Percentiles rank a stretch among this genome's conserved stretches.
These are phyloP conservation scores for Cornus suecica DNA, from an alignment of 148 eudicot species.

Conservation along the genomic window DNA sequence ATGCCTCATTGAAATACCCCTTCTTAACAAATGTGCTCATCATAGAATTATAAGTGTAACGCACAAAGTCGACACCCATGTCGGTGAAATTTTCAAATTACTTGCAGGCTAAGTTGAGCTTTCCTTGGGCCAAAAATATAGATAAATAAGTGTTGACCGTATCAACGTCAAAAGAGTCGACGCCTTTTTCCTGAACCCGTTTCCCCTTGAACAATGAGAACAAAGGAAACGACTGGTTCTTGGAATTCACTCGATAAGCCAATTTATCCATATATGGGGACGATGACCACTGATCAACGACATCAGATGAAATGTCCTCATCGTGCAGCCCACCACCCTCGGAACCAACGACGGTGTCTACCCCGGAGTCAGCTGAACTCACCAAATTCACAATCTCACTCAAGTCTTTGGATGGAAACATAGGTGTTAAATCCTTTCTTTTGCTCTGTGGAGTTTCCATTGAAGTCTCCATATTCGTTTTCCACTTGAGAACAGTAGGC, in stretches of 20 bases:
- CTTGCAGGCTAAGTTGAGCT: slow-evolving; percentile 75
- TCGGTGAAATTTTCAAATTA: slow-evolving; percentile 66
- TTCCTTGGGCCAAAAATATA: slow-evolving; percentile 73
- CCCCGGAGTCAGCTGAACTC: slow-evolving; percentile 15
- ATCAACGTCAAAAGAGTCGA: slow-evolving; percentile 60
- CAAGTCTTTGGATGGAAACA: slow-evolving; percentile 59
- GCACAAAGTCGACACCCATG: slow-evolving; percentile 59
- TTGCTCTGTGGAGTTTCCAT: slow-evolving; percentile 39
- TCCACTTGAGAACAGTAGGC: slow-evolving; percentile 63
- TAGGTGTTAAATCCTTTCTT: slow-evolving; percentile 59
- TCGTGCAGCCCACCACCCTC: slow-evolving; percentile 21
- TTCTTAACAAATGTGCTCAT: slow-evolving; percentile 87
- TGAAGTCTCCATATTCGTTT: slow-evolving; percentile 67
- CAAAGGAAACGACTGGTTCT: slow-evolving; percentile 18
- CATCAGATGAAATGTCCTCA: slow-evolving; percentile 16
- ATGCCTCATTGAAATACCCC: slow-evolving; percentile 73
- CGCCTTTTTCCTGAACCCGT: slow-evolving; percentile 51
- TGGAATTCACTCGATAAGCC: slow-evolving; percentile 44
- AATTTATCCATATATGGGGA: slow-evolving; percentile 77
- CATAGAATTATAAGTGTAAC: slow-evolving; percentile 79
- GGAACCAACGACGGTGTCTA: slow-evolving; percentile 10
- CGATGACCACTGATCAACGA: slow-evolving; percentile 71
- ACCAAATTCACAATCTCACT: slow-evolving; percentile 39
- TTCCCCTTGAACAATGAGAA: slow-evolving; percentile 55
- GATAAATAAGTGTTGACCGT: slow-evolving; percentile 88